These are phyloP conservation scores for Hypholoma fasciculare DNA, from an alignment of 768 basidiomycete genomes.

Conservation along the genomic window DNA sequence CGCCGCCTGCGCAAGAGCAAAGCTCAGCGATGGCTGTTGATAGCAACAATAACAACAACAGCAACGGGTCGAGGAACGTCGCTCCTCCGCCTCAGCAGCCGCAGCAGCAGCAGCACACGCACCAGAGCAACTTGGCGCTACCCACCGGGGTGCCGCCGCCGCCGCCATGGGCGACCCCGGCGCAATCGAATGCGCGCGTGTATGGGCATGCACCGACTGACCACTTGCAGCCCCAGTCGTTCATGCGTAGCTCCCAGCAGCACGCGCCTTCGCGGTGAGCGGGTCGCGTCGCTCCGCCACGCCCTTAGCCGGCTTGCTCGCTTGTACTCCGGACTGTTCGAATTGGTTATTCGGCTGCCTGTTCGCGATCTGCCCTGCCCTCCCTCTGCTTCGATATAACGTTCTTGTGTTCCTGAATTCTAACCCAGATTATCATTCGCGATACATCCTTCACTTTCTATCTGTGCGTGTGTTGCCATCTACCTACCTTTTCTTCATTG, in stretches of 20 bases:
- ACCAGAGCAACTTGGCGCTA: conserved; percentile 14
- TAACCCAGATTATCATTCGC: neutral
- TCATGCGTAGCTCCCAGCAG: conserved; percentile 34
- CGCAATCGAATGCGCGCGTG: conserved; percentile 17
- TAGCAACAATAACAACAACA: neutral
- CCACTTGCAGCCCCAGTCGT: conserved; percentile 37
- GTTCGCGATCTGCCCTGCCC: neutral
- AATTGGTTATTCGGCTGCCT: neutral
- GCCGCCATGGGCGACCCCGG: conserved; percentile 25
- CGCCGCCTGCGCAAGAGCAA: conserved; percentile 14
- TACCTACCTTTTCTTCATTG: neutral
- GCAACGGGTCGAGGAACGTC: conserved; percentile 14
- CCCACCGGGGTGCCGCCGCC: conserved; percentile 18
- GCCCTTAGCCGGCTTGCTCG: neutral
- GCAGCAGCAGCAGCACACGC: conserved; percentile 10
- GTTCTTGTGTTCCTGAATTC: neutral
- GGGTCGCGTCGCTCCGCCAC: neutral
- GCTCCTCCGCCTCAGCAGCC: conserved; percentile 12
- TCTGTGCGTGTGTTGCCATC: neutral
- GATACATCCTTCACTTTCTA: neutral
- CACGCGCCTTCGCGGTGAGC: conserved; percentile 15
- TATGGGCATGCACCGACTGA: conserved; percentile 25
- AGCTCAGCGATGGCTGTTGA: conserved; percentile 6
- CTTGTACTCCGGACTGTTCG: neutral
- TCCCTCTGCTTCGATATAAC: neutral